Conservation (phyloP, 257 asterid genomes). For the Asclepias syriaca region DNA sequence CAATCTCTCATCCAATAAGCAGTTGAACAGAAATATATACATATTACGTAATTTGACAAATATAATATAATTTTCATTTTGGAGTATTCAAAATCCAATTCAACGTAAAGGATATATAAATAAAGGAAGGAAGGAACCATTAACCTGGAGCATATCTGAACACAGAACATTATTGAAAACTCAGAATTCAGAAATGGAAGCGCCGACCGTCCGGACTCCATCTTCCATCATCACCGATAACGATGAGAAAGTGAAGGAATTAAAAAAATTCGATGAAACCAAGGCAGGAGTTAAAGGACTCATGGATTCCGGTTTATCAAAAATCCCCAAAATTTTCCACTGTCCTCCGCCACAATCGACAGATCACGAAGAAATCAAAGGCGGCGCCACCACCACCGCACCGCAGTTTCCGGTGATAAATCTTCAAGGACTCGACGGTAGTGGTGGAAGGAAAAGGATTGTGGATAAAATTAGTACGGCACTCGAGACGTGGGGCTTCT, state of each 20-base stretch:
- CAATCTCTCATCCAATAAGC: too few relatives aligned
- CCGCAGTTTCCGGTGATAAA: neutral
- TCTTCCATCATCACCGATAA: neutral
- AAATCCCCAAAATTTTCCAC: constrained; percentile 8
- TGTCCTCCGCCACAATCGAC: neutral
- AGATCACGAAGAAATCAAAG: too few relatives aligned
- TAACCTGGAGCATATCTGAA: too few relatives aligned
- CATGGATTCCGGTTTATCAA: neutral
- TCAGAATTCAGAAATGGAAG: neutral
- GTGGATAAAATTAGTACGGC: constrained; percentile 8
- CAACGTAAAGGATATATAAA: too few relatives aligned
- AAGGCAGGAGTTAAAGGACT: constrained; percentile 16
- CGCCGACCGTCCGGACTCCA: neutral
- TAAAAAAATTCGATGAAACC: constrained; percentile 14
- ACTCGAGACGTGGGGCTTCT: constrained; percentile 13
- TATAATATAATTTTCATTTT: too few relatives aligned
- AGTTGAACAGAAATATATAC: too few relatives aligned
- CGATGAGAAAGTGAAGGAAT: neutral
- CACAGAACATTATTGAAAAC: too few relatives aligned
- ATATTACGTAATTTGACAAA: too few relatives aligned
- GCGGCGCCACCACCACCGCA: too few relatives aligned
- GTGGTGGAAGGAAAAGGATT: neutral
- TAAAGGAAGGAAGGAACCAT: too few relatives aligned
- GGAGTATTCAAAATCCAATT: too few relatives aligned
- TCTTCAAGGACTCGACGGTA: neutral